phyloP scores from a whole-genome alignment of 306 rosid species.

The Glycyrrhiza uralensis region DNA sequence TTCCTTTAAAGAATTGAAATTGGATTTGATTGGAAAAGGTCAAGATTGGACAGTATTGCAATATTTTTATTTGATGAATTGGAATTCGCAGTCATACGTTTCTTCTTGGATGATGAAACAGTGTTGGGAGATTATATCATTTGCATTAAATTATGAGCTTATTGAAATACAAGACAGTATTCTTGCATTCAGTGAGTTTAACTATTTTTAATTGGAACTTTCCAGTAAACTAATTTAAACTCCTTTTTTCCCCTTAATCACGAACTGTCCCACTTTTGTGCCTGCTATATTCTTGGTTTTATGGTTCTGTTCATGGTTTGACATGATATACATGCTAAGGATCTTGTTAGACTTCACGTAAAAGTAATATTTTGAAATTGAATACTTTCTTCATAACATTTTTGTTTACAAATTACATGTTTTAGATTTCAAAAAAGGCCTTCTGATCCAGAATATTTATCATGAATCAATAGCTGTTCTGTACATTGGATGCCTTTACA shows the following conservation, averaged over 20 bases:
- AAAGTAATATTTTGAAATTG: slow-evolving; percentile 5
- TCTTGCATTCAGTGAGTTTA: not conserved
- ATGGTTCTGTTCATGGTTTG: not conserved
- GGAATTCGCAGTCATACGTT: not conserved
- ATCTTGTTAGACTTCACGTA: not conserved
- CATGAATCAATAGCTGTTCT: not conserved
- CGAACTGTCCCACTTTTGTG: not conserved
- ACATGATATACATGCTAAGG: not conserved
- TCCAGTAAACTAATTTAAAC: not conserved
- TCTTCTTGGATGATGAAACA: slow-evolving; percentile 7
- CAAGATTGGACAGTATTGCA: not conserved
- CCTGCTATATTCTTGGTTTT: not conserved
- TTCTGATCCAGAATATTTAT: not conserved
- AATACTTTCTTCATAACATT: not conserved
- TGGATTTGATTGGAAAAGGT: slow-evolving; percentile 7
- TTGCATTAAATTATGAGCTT: slow-evolving; percentile 4
- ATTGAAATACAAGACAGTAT: not conserved
- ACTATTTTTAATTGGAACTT: not conserved
- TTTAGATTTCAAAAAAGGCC: not conserved
- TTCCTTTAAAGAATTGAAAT: not conserved
- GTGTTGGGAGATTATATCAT: not conserved
- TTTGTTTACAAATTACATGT: not conserved
- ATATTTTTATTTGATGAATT: not conserved
- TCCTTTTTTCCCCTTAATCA: not conserved
- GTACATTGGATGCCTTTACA: not conserved